Conservation (phyloP, 2,329 filamentous ascomycete species). For the Myriosclerotinia scirpicola region DNA sequence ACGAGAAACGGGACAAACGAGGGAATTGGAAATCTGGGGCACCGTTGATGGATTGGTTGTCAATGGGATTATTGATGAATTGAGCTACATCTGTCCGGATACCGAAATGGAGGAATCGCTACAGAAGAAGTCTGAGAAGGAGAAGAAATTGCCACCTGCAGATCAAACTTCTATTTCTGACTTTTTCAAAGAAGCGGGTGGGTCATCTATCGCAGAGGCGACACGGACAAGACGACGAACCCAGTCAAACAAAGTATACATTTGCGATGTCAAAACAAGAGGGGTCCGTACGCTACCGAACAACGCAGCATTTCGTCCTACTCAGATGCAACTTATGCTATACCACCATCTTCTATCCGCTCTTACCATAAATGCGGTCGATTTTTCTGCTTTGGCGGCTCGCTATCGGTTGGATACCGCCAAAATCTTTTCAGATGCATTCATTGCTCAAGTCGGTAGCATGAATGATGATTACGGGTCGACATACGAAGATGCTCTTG, state of each 20-base stretch:
- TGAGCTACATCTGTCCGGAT: conserved; percentile 77
- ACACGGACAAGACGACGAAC: conserved; percentile 24
- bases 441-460: conserved; percentile 71
- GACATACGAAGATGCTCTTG: conserved; percentile 51
- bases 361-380: conserved; percentile 69
- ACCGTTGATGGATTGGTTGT: conserved; percentile 77
- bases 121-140: conserved; percentile 37
- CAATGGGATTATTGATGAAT: conserved; percentile 85
- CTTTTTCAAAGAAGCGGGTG: conserved; percentile 34
- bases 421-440: conserved; percentile 71
- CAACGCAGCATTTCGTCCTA: conserved; percentile 67
- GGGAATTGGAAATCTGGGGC: conserved; percentile 84
- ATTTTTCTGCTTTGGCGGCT: conserved; percentile 66
- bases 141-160: conserved; percentile 40
- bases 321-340: conserved; percentile 82
- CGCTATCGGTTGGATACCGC: conserved; percentile 70
- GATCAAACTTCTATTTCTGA: conserved; percentile 36
- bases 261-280: conserved; percentile 88
- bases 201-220: conserved; percentile 29
- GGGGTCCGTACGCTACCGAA: conserved; percentile 59
- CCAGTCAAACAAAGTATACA: conserved; percentile 55
- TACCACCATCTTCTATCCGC: conserved; percentile 83
- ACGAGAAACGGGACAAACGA: conserved; percentile 67
- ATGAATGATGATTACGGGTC: conserved; percentile 61
- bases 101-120: conserved; percentile 57